Evolutionary conservation across 2,329 filamentous ascomycete species (phyloP).

Genomic region (Colletotrichum tropicale): DNA sequence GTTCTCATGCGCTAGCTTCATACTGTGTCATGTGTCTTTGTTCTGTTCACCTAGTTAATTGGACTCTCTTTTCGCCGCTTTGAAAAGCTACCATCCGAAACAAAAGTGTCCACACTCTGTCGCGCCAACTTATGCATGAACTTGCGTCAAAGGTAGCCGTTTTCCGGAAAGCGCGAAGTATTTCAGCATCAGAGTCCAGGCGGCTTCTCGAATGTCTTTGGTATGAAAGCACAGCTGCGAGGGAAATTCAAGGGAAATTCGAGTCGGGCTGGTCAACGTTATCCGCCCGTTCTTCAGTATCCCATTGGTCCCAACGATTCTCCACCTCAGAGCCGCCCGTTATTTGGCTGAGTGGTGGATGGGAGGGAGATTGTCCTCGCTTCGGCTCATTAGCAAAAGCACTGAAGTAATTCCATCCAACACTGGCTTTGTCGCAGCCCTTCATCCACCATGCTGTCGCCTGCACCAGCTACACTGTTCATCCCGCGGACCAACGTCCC

Average conservation of each 20-base stretch:
- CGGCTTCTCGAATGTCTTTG: neutral
- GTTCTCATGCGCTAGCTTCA: neutral
- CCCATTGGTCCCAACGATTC: neutral
- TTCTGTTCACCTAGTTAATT: neutral
- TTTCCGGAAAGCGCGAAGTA: neutral
- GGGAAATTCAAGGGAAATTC: neutral
- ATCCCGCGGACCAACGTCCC: neutral
- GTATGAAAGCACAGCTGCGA: neutral
- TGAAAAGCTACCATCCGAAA: neutral
- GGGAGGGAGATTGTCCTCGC: neutral
- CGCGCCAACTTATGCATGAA: neutral
- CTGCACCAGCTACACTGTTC: neutral
- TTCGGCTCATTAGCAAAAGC: neutral
- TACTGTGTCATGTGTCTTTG: neutral
- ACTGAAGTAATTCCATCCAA: neutral
- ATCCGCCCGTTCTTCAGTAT: neutral
- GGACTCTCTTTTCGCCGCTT: neutral
- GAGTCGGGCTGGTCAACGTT: neutral
- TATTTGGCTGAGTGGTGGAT: neutral
- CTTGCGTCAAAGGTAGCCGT: neutral
- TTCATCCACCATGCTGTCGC: neutral
- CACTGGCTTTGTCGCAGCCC: neutral
- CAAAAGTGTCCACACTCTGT: neutral
- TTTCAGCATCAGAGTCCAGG: neutral
- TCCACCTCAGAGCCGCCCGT: neutral